phyloP scores from a whole-genome alignment of 2,329 filamentous ascomycete genomes.

The Magnaporthiopsis incrustans region DNA sequence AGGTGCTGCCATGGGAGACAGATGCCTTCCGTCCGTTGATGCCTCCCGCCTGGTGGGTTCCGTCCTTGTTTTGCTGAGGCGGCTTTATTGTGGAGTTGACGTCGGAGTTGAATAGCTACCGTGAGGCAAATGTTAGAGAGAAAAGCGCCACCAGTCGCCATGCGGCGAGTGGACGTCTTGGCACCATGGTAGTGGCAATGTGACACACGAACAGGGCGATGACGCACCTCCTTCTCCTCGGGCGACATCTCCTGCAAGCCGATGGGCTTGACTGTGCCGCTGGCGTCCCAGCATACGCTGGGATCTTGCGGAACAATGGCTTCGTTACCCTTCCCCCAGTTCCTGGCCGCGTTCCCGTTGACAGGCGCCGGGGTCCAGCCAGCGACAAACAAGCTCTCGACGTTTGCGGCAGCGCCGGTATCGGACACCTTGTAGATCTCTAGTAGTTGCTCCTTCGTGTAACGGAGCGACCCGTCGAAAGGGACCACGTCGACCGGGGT shows the following conservation, averaged over 20 bases:
- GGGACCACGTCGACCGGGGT: constrained; percentile 31
- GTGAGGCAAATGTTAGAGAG: not conserved
- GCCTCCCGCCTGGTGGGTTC: constrained; percentile 46
- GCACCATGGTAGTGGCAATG: not conserved
- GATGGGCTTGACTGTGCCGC: constrained; percentile 62
- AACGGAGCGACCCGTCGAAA: constrained; percentile 47
- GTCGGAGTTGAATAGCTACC: constrained; percentile 69
- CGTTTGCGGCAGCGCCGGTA: constrained; percentile 44
- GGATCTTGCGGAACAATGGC: constrained; percentile 68
- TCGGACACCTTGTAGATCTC: constrained; percentile 54
- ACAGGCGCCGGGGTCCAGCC: constrained; percentile 72
- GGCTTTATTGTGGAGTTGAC: constrained; percentile 93
- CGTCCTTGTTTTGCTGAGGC: constrained; percentile 64
- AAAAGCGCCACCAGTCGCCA: constrained; percentile 9
- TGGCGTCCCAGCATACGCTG: constrained; percentile 84
- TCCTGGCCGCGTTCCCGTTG: constrained; percentile 54
- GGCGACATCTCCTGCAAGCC: constrained; percentile 61
- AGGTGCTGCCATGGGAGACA: constrained; percentile 63
- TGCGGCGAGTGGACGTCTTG: constrained; percentile 9
- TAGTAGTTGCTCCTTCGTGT: constrained; percentile 72
- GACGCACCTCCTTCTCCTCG: constrained; percentile 52
- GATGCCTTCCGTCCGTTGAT: constrained; percentile 72
- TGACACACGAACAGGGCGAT: not conserved
- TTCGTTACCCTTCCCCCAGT: constrained; percentile 74
- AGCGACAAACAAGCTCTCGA: constrained; percentile 61